Conservation (phyloP, 306 rosid genomes). For the Cicer cuneatum region DNA sequence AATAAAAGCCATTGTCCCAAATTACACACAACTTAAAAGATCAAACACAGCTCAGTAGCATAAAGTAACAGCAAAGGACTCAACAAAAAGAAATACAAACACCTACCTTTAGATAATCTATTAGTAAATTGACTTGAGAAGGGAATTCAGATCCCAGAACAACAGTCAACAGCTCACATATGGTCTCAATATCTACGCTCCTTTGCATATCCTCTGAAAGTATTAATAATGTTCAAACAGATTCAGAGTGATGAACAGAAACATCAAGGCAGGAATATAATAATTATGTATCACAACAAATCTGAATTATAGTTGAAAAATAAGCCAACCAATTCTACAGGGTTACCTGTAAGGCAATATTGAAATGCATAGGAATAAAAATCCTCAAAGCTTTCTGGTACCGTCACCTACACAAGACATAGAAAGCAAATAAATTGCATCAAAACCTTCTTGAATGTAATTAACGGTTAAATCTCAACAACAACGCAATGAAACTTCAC, state of each 20-base stretch:
- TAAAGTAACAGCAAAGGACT: conserved; percentile 17
- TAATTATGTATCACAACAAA: conserved; percentile 11
- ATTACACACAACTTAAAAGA: conserved; percentile 26
- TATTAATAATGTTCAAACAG: conserved; percentile 37
- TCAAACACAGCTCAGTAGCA: conserved; percentile 19
- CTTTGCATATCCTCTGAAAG: conserved; percentile 71
- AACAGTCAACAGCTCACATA: conserved; percentile 59
- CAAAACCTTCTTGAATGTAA: conserved; percentile 21
- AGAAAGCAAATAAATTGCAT: conserved; percentile 37
- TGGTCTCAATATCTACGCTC: conserved; percentile 68
- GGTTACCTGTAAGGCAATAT: conserved; percentile 68
- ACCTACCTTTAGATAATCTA: conserved; percentile 62
- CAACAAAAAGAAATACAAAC: conserved; percentile 13
- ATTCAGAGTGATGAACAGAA: conserved; percentile 28
- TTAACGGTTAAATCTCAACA: conserved; percentile 33
- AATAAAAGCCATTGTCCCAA: conserved; percentile 12
- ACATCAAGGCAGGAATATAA: conserved; percentile 12
- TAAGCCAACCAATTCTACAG: conserved; percentile 17
- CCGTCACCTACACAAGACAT: conserved; percentile 53
- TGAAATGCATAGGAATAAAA: conserved; percentile 65
- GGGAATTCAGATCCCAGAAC: conserved; percentile 59
- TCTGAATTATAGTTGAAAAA: conserved; percentile 35
- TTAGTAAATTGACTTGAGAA: conserved; percentile 56
- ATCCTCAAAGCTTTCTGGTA: conserved; percentile 57
- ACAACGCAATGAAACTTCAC: conserved; percentile 23